Conservation (phyloP, 805 yeast species). For the Henningerozyma blattae region DNA sequence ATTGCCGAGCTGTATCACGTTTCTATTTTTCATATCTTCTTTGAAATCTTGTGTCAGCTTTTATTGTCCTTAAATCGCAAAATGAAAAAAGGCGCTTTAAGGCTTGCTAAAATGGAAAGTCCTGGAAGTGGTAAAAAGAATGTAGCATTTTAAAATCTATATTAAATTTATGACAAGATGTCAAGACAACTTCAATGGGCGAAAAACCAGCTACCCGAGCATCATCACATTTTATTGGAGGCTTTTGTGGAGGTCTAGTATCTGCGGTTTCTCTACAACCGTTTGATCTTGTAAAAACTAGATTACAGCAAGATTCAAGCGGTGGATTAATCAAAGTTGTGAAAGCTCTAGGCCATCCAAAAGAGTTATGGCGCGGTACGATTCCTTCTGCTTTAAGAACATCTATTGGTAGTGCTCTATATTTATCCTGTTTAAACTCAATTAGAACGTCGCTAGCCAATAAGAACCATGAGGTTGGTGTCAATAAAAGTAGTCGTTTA, state of each 20-base stretch:
- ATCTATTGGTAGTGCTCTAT: constrained; percentile 81
- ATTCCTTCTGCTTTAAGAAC: constrained; percentile 84
- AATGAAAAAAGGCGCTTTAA: too few relatives aligned
- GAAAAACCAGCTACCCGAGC: too few relatives aligned
- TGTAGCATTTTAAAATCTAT: too few relatives aligned
- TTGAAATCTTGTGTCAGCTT: too few relatives aligned
- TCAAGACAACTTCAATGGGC: too few relatives aligned
- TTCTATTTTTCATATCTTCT: too few relatives aligned
- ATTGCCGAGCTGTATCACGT: too few relatives aligned
- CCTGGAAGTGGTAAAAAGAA: too few relatives aligned
- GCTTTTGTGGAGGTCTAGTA: constrained; percentile 74
- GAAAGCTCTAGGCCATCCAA: constrained; percentile 28
- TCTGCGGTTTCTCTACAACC: constrained; percentile 80
- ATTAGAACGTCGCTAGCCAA: constrained; percentile 39
- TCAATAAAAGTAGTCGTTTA: constrained; percentile 30
- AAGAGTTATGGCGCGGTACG: constrained; percentile 83
- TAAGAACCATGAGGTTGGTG: neutral
- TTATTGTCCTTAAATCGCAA: too few relatives aligned
- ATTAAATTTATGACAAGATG: too few relatives aligned
- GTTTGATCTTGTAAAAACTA: constrained; percentile 74
- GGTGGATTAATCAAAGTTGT: constrained; percentile 10
- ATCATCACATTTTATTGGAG: constrained; percentile 51
- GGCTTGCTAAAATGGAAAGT: too few relatives aligned
- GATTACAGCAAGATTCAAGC: constrained; percentile 53
- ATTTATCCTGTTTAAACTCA: constrained; percentile 58